Conservation (phyloP, 192 early-diverging fungal genomes). For the Entomortierella parvispora region DNA sequence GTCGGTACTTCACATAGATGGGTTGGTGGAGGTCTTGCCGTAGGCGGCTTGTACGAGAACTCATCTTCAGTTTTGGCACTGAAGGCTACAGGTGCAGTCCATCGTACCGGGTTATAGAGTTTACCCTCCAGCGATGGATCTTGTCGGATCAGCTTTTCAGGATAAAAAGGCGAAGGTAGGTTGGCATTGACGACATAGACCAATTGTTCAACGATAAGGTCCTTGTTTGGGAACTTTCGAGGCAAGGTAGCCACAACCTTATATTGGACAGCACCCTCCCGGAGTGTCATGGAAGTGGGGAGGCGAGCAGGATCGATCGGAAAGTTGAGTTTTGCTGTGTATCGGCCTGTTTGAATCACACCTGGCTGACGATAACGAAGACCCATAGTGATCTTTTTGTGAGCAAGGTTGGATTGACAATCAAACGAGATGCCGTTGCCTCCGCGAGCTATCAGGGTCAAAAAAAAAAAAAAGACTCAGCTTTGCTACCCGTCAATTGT, state of each 20-base stretch:
- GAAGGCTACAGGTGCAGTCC: no score
- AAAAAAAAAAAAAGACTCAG: background rate
- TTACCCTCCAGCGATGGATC: no score
- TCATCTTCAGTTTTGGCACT: no score
- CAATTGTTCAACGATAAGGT: background rate
- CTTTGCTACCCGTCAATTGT: background rate
- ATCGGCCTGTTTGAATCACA: background rate
- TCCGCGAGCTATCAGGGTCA: no score
- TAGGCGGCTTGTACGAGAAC: no score
- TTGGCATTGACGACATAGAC: slow-evolving; percentile 7
- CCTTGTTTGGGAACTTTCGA: background rate
- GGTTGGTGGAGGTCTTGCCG: no score
- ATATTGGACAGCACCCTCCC: background rate
- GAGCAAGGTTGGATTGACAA: background rate
- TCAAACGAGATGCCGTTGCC: background rate
- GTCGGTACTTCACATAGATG: no score
- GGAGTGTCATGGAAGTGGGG: background rate
- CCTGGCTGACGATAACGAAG: background rate
- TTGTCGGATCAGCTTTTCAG: no score
- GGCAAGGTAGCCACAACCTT: slow-evolving; percentile 1
- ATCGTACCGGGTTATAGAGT: no score
- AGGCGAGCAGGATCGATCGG: background rate
- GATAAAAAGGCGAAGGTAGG: background rate
- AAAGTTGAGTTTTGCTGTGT: background rate
- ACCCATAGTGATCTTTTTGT: background rate